A percentile compares a stretch with the other conserved stretches of the same genome.
Conservation (phyloP, 1,139 yeast species). For the Geotrichum fermentans region DNA sequence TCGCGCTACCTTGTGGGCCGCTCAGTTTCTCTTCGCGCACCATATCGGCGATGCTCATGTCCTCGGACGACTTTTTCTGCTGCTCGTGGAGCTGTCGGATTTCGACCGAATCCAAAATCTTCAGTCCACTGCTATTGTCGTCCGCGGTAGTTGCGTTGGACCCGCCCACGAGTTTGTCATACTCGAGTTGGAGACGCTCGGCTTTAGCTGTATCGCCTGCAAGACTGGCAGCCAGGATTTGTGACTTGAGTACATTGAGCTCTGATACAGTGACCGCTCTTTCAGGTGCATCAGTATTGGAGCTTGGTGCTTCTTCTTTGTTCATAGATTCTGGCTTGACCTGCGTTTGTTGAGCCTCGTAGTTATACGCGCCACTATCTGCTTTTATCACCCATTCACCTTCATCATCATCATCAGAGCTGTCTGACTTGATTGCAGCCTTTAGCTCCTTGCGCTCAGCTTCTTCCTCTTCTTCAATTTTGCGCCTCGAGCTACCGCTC, state of each 20-base stretch:
- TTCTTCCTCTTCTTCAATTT: not conserved
- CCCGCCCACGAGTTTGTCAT: conserved; percentile 21
- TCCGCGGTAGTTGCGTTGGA: not conserved
- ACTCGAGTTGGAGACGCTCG: conserved; percentile 33
- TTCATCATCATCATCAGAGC: conserved; percentile 10
- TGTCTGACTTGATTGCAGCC: conserved; percentile 11
- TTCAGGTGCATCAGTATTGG: not conserved
- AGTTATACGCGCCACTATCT: conserved; percentile 23
- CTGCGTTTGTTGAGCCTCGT: not conserved
- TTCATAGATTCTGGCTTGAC: not conserved
- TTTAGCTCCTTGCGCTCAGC: conserved; percentile 1
- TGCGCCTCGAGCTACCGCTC: conserved; percentile 3
- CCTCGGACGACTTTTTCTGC: conserved; percentile 23
- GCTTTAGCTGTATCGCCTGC: conserved; percentile 27
- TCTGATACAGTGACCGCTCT: conserved; percentile 15
- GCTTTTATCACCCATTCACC: conserved; percentile 33
- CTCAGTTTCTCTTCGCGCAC: conserved; percentile 38
- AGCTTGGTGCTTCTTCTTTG: not conserved
- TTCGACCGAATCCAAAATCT: conserved; percentile 17
- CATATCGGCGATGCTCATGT: conserved; percentile 41
- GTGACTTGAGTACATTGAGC: conserved; percentile 38
- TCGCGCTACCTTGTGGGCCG: conserved; percentile 25
- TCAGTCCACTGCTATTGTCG: not conserved
- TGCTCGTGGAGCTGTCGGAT: conserved; percentile 12
- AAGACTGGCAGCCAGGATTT: conserved; percentile 38